Evolutionary conservation across 75 land plant species (phyloP).

Genomic region (Selaginella moellendorffii): DNA sequence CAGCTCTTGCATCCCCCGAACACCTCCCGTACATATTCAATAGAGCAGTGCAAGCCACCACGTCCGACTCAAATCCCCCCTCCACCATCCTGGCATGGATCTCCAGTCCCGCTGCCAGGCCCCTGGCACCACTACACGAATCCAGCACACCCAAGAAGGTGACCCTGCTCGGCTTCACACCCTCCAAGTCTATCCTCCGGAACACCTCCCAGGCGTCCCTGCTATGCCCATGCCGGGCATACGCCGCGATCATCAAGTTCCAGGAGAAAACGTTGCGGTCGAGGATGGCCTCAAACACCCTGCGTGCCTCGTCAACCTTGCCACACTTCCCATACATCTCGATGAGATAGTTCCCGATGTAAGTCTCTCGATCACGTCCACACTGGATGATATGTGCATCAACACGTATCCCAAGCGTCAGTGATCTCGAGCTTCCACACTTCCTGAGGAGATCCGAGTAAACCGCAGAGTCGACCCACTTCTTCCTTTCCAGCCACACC

Average conservation of each 20-base stretch:
- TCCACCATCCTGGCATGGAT: neutral
- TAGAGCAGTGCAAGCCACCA: neutral
- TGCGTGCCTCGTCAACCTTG: neutral
- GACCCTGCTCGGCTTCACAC: neutral
- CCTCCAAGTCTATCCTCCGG: neutral
- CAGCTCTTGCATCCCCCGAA: neutral
- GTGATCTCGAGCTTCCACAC: conserved; percentile 1
- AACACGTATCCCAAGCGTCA: neutral
- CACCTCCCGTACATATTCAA: neutral
- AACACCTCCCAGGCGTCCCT: neutral
- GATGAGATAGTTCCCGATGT: neutral
- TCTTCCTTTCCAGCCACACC: neutral
- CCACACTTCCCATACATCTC: conserved; percentile 10
- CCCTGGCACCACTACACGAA: neutral
- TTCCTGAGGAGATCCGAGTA: neutral
- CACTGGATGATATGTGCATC: neutral
- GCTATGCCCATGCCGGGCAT: neutral
- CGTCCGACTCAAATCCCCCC: neutral
- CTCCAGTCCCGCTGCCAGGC: neutral
- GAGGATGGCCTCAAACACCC: neutral
- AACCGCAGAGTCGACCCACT: neutral
- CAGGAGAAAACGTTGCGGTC: neutral
- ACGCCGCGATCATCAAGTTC: conserved; percentile 5
- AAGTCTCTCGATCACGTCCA: neutral
- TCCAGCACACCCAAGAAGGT: neutral